Conservation (phyloP, 192 early-diverging fungal species). For the Entomortierella chlamydospora region DNA sequence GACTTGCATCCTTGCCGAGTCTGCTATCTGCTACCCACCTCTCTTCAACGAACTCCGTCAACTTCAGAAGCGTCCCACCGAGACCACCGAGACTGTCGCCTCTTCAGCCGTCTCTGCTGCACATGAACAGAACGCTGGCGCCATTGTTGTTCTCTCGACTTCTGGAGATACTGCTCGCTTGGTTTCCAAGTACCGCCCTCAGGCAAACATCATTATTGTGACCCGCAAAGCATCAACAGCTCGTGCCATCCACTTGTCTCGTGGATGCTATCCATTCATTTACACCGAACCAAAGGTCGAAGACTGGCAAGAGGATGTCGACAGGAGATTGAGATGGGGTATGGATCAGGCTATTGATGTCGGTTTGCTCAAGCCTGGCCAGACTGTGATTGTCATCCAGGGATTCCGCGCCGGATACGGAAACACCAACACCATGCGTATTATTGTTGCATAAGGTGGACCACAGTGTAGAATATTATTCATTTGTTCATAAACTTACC, state of each 20-base stretch:
- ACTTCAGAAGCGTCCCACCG: slow-evolving; percentile 77
- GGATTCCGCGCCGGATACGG: slow-evolving; percentile 83
- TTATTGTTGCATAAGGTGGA: slow-evolving; percentile 65
- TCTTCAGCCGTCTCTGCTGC: slow-evolving; percentile 88
- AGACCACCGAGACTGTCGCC: slow-evolving; percentile 93
- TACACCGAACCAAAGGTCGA: slow-evolving; percentile 68
- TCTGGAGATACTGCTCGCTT: slow-evolving; percentile 89
- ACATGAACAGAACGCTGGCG: slow-evolving; percentile 85
- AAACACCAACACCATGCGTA: slow-evolving; percentile 88
- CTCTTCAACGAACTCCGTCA: slow-evolving; percentile 91
- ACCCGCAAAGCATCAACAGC: slow-evolving; percentile 83
- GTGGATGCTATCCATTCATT: slow-evolving; percentile 85
- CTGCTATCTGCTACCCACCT: slow-evolving; percentile 93
- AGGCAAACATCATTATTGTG: slow-evolving; percentile 91
- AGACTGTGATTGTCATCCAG: slow-evolving; percentile 81
- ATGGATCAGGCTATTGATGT: slow-evolving; percentile 79
- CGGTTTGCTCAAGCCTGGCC: slow-evolving; percentile 62
- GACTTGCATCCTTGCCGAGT: slow-evolving; percentile 93
- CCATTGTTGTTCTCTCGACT: slow-evolving; percentile 92
- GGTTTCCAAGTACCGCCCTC: slow-evolving; percentile 95
- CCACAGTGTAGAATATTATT: not conserved
- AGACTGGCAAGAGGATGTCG: slow-evolving; percentile 88
- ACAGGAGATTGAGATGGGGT: slow-evolving; percentile 79
- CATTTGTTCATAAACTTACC: not conserved
- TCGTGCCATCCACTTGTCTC: slow-evolving; percentile 80